Conservation (phyloP, 2,329 filamentous ascomycete genomes). For the Zymoseptoria tritici region DNA sequence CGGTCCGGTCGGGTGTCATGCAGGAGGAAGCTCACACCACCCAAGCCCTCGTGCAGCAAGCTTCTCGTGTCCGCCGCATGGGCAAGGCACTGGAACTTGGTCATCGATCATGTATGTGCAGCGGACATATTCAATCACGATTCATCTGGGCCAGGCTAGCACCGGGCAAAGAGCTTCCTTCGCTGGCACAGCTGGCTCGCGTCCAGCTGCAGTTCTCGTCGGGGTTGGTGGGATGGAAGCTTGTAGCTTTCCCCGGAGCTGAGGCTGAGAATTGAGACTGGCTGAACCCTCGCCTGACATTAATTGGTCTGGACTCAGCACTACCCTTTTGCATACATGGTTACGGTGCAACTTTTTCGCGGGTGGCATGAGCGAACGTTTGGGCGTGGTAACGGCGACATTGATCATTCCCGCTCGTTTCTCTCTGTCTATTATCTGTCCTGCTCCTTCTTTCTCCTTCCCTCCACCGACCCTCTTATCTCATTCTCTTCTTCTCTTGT, state of each 20-base stretch:
- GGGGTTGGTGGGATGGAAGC: neutral
- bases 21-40: neutral
- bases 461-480: neutral
- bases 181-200: neutral
- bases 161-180: neutral
- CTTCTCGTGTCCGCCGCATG: neutral
- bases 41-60: neutral
- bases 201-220: too few relatives aligned
- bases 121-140: neutral
- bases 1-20: neutral
- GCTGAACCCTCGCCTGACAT: neutral
- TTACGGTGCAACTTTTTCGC: neutral
- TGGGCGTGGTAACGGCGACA: neutral
- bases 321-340: neutral
- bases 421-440: neutral
- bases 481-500: neutral
- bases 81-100: neutral
- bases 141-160: neutral
- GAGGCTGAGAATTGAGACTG: neutral
- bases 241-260: neutral
- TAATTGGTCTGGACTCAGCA: neutral
- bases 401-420: neutral
- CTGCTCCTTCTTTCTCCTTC: neutral
- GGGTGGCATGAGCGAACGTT: neutral
- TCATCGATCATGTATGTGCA: neutral